Base-by-base conservation (phyloP, 208 protist genomes). In the Crithidia mellificae region DNA sequence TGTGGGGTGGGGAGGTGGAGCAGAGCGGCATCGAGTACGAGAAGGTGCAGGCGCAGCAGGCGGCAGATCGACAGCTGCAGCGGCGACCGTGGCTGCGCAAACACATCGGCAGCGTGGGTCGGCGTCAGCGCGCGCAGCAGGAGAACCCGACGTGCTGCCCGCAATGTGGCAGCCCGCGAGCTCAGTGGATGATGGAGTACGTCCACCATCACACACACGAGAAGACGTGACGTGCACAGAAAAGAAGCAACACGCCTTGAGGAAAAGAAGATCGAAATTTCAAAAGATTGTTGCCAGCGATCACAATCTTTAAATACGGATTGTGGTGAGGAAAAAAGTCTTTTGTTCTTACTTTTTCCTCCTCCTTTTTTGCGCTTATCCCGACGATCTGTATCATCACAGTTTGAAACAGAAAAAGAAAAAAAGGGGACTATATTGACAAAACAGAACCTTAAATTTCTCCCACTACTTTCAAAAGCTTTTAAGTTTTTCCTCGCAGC, bases 111-210 rank as follows among this genome's bases (percentile, higher is more conserved):
- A 91, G 84, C 63, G 63, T 94, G 8, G 85, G 77, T 2, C 70
- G 63, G 14, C 85, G 70, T 38, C 64, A 64, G 20, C 50, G 72
- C 1, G 57, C 38, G 38, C 12, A 62, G 36, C 32, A 58, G 32
- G 73, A 69, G 3, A 47, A 83, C 61, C 85, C 83, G 9, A 70
- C 25, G 17, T 78, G 73, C 36, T 94, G 89, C 56, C 89, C 89
- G 5, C 32, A 74, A 41, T 94, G 89, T 50, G 54, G 75, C 24
- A 92, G 89, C 49, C 29, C 67, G 1, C 87, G 78, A 57, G 86
- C 83, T 11, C 89, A 94, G 63, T 94, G 89, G 86, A 70, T 85
- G 70, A 85, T 92, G 80, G 89, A 94, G 77, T 94, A 92, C 47
- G 84, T 94, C 30, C 89, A 94, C 61, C 73, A 91, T 59, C 68